Percentiles rank a stretch among this genome's conserved stretches.
Conservation (phyloP, 306 rosid species). For the Styphnolobium japonicum region DNA sequence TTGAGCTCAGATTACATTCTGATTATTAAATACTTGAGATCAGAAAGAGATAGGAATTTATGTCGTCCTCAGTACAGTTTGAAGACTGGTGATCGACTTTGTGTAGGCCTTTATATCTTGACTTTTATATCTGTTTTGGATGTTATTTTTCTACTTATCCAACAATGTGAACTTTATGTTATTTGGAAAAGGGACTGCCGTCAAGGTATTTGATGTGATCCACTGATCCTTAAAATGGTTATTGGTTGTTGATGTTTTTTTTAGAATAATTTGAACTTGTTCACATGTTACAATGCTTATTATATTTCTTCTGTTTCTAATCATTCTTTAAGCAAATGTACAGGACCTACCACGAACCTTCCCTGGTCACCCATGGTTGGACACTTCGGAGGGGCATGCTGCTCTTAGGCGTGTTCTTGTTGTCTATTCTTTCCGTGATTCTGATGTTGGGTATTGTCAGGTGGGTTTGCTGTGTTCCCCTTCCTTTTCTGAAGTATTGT, state of each 20-base stretch:
- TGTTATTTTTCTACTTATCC: neutral
- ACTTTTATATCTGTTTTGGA: neutral
- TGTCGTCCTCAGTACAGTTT: neutral
- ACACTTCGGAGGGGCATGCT: conserved; percentile 93
- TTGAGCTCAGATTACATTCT: conserved; percentile 1
- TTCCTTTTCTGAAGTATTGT: neutral
- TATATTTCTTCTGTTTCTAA: neutral
- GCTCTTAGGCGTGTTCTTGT: conserved; percentile 95
- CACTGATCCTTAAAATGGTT: neutral
- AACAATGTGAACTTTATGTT: conserved; percentile 8
- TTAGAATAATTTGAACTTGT: neutral
- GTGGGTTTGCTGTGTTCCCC: conserved; percentile 35
- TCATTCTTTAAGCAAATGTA: neutral
- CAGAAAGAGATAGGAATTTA: conserved; percentile 9
- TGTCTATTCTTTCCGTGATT: conserved; percentile 97
- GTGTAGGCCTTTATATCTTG: neutral
- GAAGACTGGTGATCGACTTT: conserved; percentile 8
- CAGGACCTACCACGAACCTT: conserved; percentile 97
- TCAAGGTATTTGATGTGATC: neutral
- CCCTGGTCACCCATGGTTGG: conserved; percentile 98
- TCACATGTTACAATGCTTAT: neutral
- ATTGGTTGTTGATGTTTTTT: conserved; percentile 7
- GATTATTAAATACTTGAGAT: neutral
- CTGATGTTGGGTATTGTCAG: conserved; percentile 99
- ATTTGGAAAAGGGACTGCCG: conserved; percentile 3